Evolutionary conservation across 805 yeast genomes (phyloP).

Genomic region (Lachancea meyersii): DNA sequence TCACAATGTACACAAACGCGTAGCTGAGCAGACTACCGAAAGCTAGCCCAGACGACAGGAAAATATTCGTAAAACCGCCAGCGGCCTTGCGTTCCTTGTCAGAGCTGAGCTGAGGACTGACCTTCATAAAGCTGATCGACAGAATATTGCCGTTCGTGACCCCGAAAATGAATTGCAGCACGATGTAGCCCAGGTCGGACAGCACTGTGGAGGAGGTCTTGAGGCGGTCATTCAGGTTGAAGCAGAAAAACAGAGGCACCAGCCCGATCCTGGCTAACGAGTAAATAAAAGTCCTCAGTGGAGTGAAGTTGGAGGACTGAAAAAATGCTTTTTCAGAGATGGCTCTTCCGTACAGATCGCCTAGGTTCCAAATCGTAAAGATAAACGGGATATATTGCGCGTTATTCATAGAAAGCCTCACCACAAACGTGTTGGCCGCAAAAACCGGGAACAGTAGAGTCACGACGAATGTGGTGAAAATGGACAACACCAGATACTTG

Average conservation of each 20-base stretch:
- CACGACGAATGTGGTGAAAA: conserved; percentile 64
- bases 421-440: conserved; percentile 62
- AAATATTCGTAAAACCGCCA: conserved; percentile 83
- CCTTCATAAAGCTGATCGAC: conserved; percentile 73
- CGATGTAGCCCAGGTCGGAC: conserved; percentile 62
- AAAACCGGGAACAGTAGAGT: conserved; percentile 82
- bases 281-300: conserved; percentile 42
- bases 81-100: conserved; percentile 82
- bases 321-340: conserved; percentile 42
- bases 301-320: conserved; percentile 17
- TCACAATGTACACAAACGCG: conserved; percentile 40
- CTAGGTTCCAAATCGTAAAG: conserved; percentile 80
- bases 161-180: conserved; percentile 74
- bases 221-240: conserved; percentile 47
- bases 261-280: conserved; percentile 51
- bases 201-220: conserved; percentile 31
- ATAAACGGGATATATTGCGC: conserved; percentile 65
- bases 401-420: conserved; percentile 28
- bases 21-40: conserved; percentile 76
- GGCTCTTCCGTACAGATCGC: conserved; percentile 77
- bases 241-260: conserved; percentile 66
- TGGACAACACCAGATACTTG: conserved; percentile 56
- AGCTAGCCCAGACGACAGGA: conserved; percentile 71
- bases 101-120: conserved; percentile 51
- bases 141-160: conserved; percentile 81